Evolutionary conservation across 768 basidiomycete genomes (phyloP), one percentile per base, ranked within the genome.

Genomic region (Leccinum arenicola): DNA sequence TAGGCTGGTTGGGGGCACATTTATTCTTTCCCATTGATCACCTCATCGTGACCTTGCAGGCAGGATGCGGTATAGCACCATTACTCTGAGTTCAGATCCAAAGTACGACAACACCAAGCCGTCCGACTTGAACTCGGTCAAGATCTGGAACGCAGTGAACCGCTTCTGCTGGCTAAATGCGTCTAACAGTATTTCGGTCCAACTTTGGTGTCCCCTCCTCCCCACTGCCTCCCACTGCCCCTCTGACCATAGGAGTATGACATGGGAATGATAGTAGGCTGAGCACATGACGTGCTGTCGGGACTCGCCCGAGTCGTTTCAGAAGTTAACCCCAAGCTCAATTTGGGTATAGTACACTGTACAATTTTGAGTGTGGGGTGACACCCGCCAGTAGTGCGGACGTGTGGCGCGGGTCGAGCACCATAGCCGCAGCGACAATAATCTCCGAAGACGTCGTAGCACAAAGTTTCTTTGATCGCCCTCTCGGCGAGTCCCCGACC

Each of bases 61-160:
- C 40, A 40, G 40, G n/a, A 40, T 40, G 40, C 40, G n/a, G 40
- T 40, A n/a, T 40, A n/a, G 40, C 38, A n/a, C 17, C 38, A 38
- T 38, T 38, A 40, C 40, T 38, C 7, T 40, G 15, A 40, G 38
- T 40, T 40, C 38, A n/a, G 7, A 40, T 40, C 17, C 0, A 40
- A 38, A 17, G 38, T 9, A 40, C n/a, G 10, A 40, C 8, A 9
- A 15, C 29, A 29, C 29, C 29, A 29, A 29, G 29, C 29, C 29
- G 2, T 8, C 29, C 29, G 29, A 29, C 29, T 29, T 29, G 29
- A 29, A 29, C 29, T 9, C 0, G 29, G 29, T 29, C 29, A 29
- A 29, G 29, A 29, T 35, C 29, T 23, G 29, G 25, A 43, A 14
- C 53, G 25, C 52, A 25, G 47, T 45, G 61, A 61, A 65, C 50